Percentiles rank a stretch among this genome's conserved stretches.
Evolutionary conservation across 768 basidiomycete species (phyloP).

Genomic region (Boletus speciosus): DNA sequence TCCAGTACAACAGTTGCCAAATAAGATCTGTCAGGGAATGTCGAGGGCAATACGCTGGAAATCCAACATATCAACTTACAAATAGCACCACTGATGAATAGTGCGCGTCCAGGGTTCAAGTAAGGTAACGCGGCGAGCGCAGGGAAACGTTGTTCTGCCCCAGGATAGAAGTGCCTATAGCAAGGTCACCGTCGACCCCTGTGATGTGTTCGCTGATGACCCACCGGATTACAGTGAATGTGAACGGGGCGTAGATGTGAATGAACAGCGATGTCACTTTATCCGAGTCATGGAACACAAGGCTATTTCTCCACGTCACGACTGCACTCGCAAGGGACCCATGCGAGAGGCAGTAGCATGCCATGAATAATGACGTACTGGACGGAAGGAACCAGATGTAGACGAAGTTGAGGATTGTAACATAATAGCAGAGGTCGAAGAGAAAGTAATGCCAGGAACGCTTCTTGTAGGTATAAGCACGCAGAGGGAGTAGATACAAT

Average conservation of each 20-base stretch:
- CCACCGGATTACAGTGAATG: constrained; percentile 87
- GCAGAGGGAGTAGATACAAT: constrained; percentile 75
- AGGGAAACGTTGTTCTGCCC: constrained; percentile 79
- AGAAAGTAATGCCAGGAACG: constrained; percentile 94
- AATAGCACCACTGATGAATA: constrained; percentile 77
- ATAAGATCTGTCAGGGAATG: constrained; percentile 60
- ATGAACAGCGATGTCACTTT: constrained; percentile 95
- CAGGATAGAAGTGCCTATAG: constrained; percentile 81
- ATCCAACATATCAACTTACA: constrained; percentile 50
- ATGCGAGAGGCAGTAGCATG: constrained; percentile 90
- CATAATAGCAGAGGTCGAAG: constrained; percentile 91
- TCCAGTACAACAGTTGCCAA: constrained; percentile 96
- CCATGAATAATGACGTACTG: constrained; percentile 76
- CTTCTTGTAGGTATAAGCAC: constrained; percentile 86
- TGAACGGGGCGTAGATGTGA: constrained; percentile 89
- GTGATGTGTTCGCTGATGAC: constrained; percentile 21
- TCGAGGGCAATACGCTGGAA: constrained; percentile 7
- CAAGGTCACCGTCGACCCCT: constrained; percentile 2
- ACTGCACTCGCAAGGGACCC: constrained; percentile 91
- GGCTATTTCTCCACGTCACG: constrained; percentile 96
- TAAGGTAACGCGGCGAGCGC: constrained; percentile 70
- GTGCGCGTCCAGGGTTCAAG: constrained; percentile 64
- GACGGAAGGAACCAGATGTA: constrained; percentile 89
- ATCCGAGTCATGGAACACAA: constrained; percentile 96
- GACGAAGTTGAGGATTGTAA: constrained; percentile 85